phyloP scores from a whole-genome alignment of 2,329 filamentous ascomycete species.

The Teratosphaeria gauchensis region DNA sequence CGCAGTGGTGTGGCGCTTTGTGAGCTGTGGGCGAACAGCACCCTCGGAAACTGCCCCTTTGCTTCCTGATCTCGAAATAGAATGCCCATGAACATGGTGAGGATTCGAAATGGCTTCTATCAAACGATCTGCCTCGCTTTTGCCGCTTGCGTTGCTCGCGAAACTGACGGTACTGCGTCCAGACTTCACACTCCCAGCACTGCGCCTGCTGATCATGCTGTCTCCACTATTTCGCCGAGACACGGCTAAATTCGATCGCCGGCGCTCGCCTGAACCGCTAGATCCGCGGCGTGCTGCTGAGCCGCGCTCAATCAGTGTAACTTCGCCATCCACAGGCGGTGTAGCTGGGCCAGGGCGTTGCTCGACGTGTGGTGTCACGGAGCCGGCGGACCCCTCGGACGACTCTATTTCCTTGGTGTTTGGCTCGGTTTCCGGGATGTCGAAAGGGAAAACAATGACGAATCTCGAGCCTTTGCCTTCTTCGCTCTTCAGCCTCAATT shows the following conservation, averaged over 20 bases:
- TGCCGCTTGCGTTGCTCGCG: slow-evolving; percentile 31
- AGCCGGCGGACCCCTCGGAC: slow-evolving; percentile 8
- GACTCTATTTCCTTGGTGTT: slow-evolving; percentile 9
- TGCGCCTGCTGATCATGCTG: slow-evolving; percentile 43
- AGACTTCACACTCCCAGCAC: slow-evolving; percentile 37
- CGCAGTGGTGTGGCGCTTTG: slow-evolving; percentile 16
- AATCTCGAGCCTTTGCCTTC: slow-evolving; percentile 75
- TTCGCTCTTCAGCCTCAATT: slow-evolving; percentile 74
- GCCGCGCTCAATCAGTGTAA: slow-evolving; percentile 50
- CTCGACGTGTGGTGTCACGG: slow-evolving; percentile 17
- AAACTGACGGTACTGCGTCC: slow-evolving; percentile 23
- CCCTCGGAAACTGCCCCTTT: not conserved
- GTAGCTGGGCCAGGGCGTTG: slow-evolving; percentile 4
- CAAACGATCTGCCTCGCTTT: slow-evolving; percentile 58
- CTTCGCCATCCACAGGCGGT: slow-evolving; percentile 37
- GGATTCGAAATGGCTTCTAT: slow-evolving; percentile 63
- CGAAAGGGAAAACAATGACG: slow-evolving; percentile 68
- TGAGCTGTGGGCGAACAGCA: slow-evolving; percentile 13
- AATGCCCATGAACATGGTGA: slow-evolving; percentile 24
- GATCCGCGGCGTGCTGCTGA: slow-evolving; percentile 17
- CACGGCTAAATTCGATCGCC: slow-evolving; percentile 2
- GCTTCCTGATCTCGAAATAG: slow-evolving; percentile 13
- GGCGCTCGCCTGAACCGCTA: not conserved
- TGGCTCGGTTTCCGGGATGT: slow-evolving; percentile 42
- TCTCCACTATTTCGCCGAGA: slow-evolving; percentile 27